These are phyloP conservation scores for Tuber magnatum DNA, from an alignment of 495 filamentous ascomycete species.

Conservation along the genomic window DNA sequence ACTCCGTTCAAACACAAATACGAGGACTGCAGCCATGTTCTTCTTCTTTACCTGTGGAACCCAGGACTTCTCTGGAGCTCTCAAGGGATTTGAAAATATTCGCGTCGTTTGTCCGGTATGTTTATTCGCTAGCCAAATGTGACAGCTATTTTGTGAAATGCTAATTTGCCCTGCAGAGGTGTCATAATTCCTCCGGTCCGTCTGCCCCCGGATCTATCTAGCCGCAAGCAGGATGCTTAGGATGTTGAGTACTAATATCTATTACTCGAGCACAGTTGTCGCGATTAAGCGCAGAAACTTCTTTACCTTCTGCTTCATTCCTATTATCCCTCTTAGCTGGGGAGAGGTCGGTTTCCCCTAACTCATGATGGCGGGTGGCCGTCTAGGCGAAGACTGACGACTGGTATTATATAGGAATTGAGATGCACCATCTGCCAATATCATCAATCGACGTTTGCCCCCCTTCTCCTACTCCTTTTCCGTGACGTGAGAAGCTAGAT, in stretches of 20 bases:
- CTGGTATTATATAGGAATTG: constrained; percentile 18
- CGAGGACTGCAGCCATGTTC: constrained; percentile 20
- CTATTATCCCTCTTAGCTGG: constrained; percentile 34
- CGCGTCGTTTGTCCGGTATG: constrained; percentile 26
- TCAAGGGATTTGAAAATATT: constrained; percentile 27
- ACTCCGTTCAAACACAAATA: neutral
- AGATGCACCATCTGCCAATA: constrained; percentile 28
- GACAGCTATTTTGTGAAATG: neutral
- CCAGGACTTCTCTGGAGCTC: constrained; percentile 23
- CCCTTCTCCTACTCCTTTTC: neutral
- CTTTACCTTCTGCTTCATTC: constrained; percentile 39
- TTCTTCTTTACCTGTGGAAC: constrained; percentile 30
- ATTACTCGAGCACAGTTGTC: constrained; percentile 11
- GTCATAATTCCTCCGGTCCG: constrained; percentile 25
- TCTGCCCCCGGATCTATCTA: neutral
- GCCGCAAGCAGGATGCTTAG: neutral
- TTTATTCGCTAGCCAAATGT: neutral
- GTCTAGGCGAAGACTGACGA: constrained; percentile 3
- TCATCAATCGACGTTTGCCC: constrained; percentile 29
- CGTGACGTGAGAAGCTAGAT: constrained; percentile 1
- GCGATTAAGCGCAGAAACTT: constrained; percentile 35
- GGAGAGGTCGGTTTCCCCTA: constrained; percentile 15
- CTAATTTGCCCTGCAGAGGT: constrained; percentile 21
- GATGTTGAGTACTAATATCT: constrained; percentile 7
- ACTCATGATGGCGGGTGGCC: neutral